Conservation (phyloP, 2,329 filamentous ascomycete genomes). For the Lachnellula willkommii region DNA sequence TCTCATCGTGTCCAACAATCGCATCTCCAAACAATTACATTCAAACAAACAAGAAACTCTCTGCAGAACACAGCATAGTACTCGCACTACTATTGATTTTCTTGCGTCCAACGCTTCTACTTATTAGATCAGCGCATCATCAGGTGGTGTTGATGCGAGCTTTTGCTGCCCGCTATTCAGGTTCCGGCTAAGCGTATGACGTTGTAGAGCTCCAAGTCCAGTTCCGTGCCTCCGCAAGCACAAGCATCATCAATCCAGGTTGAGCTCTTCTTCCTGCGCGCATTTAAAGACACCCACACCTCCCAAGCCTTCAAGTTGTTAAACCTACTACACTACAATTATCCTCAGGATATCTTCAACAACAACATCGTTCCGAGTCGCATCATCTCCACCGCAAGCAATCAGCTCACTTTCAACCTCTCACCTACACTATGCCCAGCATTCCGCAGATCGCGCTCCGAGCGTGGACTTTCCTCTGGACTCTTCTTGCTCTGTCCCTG, state of each 20-base stretch:
- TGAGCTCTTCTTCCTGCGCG: not conserved
- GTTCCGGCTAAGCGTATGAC: not conserved
- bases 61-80: not conserved
- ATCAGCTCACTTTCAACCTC: not conserved
- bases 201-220: not conserved
- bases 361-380: not conserved
- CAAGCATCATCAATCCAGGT: not conserved
- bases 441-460: constrained; percentile 24
- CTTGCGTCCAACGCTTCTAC: not conserved
- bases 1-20: not conserved
- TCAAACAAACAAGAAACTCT: not conserved
- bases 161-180: not conserved
- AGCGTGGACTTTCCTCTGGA: constrained; percentile 25
- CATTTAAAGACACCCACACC: not conserved
- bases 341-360: not conserved
- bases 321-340: not conserved
- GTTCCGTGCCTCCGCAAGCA: not conserved
- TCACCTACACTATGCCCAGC: constrained; percentile 16
- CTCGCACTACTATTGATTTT: not conserved
- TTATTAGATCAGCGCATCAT: not conserved
- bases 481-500: constrained; percentile 28
- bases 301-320: not conserved
- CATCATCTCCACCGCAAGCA: not conserved
- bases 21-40: not conserved
- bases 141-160: not conserved